Conservation (phyloP, 352 stramenopile species). For the Phytopythium sindhum region DNA sequence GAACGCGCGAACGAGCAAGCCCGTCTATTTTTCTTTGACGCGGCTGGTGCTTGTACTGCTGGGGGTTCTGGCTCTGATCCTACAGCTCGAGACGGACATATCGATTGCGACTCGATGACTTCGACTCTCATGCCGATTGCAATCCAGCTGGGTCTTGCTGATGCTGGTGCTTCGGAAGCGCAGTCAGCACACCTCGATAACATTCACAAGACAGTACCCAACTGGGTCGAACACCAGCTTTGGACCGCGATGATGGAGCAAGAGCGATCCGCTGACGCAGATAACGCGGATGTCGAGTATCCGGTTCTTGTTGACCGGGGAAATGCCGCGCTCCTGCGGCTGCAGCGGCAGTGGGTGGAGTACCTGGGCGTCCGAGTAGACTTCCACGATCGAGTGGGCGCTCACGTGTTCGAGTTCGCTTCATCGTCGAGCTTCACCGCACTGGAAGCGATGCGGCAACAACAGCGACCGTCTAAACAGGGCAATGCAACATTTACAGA, state of each 20-base stretch:
- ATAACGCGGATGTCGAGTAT: conserved; percentile 4
- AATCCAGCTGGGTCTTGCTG: conserved; percentile 15
- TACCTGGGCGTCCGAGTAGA: conserved; percentile 21
- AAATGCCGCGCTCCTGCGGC: conserved; percentile 11
- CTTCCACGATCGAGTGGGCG: conserved; percentile 36
- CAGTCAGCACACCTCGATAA: neutral
- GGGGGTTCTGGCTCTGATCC: neutral
- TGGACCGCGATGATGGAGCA: conserved; percentile 5
- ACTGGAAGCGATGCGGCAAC: neutral
- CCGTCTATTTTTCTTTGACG: conserved; percentile 25
- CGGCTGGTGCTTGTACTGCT: neutral
- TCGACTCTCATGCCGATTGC: conserved; percentile 21
- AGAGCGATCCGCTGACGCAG: neutral
- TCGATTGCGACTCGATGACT: neutral
- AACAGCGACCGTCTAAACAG: neutral
- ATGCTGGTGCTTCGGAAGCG: neutral
- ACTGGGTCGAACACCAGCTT: conserved; percentile 31
- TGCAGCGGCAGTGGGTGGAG: conserved; percentile 27
- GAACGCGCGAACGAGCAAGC: conserved; percentile 17
- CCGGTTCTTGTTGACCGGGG: conserved; percentile 2
- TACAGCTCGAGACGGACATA: neutral
- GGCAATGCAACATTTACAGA: neutral
- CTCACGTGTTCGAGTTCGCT: conserved; percentile 49
- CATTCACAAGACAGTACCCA: conserved; percentile 22
- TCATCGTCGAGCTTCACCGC: conserved; percentile 15